Evolutionary conservation across 306 rosid genomes (phyloP).

Genomic region (Oxytropis ochrocephala): DNA sequence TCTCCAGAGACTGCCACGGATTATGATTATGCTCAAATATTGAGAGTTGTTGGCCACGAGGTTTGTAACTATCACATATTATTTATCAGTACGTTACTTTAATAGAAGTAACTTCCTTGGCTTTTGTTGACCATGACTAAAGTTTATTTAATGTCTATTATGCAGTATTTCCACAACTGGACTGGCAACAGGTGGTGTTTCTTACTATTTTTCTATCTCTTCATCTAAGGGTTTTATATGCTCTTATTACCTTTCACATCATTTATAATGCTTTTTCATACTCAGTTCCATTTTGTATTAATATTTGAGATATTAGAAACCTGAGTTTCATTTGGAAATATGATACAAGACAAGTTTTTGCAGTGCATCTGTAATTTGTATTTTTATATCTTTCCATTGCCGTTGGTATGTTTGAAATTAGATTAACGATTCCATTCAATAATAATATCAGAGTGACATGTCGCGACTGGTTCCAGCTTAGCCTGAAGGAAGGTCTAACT

Average conservation of each 20-base stretch:
- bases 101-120: constrained; percentile 10
- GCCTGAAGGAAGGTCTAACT: constrained; percentile 97
- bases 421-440: constrained; percentile 23
- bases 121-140: constrained; percentile 14
- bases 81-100: constrained; percentile 7
- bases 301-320: constrained; percentile 15
- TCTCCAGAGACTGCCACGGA: constrained; percentile 91
- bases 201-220: neutral
- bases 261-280: neutral
- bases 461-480: constrained; percentile 99
- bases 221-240: neutral
- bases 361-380: neutral
- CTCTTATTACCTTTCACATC: constrained; percentile 4
- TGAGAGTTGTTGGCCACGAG: constrained; percentile 99
- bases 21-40: constrained; percentile 85
- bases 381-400: no score
- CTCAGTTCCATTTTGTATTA: neutral
- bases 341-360: neutral
- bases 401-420: neutral
- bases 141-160: constrained; percentile 18
- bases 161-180: constrained; percentile 99
- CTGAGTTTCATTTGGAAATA: neutral
- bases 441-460: constrained; percentile 82
- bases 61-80: constrained; percentile 42
- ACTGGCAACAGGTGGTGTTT: constrained; percentile 90